These are phyloP conservation scores for Leucocoprinus birnbaumii DNA, from an alignment of 768 basidiomycete species.

Conservation along the genomic window DNA sequence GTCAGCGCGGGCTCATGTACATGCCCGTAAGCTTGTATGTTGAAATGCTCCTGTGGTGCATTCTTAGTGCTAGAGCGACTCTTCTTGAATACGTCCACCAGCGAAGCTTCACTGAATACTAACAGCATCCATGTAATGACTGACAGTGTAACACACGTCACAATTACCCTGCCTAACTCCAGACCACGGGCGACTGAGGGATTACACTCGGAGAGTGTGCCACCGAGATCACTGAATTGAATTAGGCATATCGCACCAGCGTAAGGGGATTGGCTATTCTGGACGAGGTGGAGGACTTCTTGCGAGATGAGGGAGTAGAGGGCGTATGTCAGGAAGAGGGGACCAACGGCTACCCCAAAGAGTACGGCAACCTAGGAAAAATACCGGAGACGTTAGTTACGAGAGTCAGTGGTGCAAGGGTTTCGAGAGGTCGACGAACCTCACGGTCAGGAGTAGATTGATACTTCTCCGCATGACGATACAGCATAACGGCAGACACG, in stretches of 20 bases:
- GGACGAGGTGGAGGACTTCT: background rate
- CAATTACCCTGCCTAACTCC: background rate
- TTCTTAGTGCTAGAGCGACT: background rate
- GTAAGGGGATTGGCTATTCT: background rate
- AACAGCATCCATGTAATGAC: background rate
- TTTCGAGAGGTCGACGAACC: background rate
- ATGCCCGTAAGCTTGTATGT: background rate
- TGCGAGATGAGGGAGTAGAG: background rate
- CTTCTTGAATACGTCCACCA: background rate
- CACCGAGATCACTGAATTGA: background rate
- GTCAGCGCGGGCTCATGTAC: background rate
- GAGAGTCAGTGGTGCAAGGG: background rate
- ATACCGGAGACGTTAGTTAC: background rate
- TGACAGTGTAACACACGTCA: background rate
- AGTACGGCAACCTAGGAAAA: background rate
- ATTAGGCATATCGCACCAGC: background rate
- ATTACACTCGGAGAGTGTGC: background rate
- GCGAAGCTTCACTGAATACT: background rate
- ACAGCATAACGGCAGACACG: background rate
- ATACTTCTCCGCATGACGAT: background rate
- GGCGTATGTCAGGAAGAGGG: background rate
- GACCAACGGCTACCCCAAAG: background rate
- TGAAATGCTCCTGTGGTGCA: background rate
- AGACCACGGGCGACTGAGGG: background rate
- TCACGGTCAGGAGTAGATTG: conserved; percentile 2